phyloP scores from a whole-genome alignment of 768 basidiomycete genomes.

The Pisolithus albus region DNA sequence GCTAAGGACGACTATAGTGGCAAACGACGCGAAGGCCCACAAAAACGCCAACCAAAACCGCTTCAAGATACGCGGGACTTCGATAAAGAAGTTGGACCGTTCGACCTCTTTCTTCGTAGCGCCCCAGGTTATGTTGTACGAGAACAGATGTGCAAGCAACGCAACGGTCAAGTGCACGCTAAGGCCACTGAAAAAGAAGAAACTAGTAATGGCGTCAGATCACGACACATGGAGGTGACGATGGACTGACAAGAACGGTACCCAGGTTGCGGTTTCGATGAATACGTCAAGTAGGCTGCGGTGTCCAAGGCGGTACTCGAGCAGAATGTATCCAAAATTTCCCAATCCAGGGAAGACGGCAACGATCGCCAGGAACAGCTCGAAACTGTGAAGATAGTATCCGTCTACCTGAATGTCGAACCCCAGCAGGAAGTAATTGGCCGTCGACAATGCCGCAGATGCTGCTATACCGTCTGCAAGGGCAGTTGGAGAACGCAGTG shows the following conservation, averaged over 20 bases:
- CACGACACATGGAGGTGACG: too few relatives aligned
- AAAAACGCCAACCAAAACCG: slow-evolving; percentile 67
- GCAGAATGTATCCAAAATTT: slow-evolving; percentile 60
- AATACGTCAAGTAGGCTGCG: slow-evolving; percentile 16
- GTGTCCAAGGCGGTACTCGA: slow-evolving; percentile 68
- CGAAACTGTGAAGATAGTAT: slow-evolving; percentile 73
- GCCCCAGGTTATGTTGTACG: slow-evolving; percentile 53
- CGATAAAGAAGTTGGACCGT: slow-evolving; percentile 84
- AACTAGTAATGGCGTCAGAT: slow-evolving; percentile 8
- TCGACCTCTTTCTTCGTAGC: slow-evolving; percentile 79
- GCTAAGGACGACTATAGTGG: slow-evolving; percentile 51
- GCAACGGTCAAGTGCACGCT: slow-evolving; percentile 47
- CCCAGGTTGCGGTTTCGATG: slow-evolving; percentile 21
- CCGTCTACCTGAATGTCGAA: slow-evolving; percentile 67
- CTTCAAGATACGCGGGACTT: slow-evolving; percentile 76
- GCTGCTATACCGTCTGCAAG: slow-evolving; percentile 49
- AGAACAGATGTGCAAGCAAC: slow-evolving; percentile 49
- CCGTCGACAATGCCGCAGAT: slow-evolving; percentile 53
- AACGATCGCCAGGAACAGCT: slow-evolving; percentile 70
- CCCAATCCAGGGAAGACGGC: slow-evolving; percentile 72
- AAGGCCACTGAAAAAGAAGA: slow-evolving; percentile 53
- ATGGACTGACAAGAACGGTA: slow-evolving; percentile 33
- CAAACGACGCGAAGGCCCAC: slow-evolving; percentile 45
- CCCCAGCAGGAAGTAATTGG: slow-evolving; percentile 73
- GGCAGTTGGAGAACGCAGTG: background rate